phyloP scores from a whole-genome alignment of 73 alveolate genomes.

The Stentor coeruleus region DNA sequence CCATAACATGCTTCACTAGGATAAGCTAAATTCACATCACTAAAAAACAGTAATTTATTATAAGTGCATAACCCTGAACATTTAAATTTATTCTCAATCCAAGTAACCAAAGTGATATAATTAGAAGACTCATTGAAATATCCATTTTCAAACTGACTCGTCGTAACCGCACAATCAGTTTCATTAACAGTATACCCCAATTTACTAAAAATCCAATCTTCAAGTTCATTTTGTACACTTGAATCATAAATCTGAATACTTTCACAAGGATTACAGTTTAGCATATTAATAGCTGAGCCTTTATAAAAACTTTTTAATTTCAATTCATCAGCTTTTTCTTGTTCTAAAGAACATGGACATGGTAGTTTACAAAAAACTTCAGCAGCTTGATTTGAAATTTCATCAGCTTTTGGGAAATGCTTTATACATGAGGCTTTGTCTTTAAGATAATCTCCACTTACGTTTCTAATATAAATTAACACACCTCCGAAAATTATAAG shows the following conservation, averaged over 20 bases:
- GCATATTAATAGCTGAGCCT: not conserved
- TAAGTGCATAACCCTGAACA: constrained; percentile 2
- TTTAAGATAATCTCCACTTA: not conserved
- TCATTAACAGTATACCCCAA: not conserved
- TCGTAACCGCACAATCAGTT: not conserved
- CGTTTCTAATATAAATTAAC: not conserved
- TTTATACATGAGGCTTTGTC: not conserved
- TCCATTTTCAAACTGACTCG: not conserved
- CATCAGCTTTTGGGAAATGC: not conserved
- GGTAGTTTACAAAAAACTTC: not conserved
- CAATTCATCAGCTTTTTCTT: not conserved
- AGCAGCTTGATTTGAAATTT: not conserved
- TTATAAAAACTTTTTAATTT: not conserved
- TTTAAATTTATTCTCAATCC: constrained; percentile 10
- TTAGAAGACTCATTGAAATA: not conserved
- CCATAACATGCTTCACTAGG: not conserved
- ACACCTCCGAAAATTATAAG: not conserved
- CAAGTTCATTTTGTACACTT: not conserved
- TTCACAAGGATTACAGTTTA: not conserved
- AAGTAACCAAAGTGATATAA: not conserved
- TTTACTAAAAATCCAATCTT: not conserved
- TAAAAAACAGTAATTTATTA: not conserved
- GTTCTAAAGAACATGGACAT: not conserved
- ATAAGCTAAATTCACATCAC: not conserved
- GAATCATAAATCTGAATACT: not conserved